Evolutionary conservation across 805 yeast species (phyloP).

Genomic region (Kuraishia borneana): DNA sequence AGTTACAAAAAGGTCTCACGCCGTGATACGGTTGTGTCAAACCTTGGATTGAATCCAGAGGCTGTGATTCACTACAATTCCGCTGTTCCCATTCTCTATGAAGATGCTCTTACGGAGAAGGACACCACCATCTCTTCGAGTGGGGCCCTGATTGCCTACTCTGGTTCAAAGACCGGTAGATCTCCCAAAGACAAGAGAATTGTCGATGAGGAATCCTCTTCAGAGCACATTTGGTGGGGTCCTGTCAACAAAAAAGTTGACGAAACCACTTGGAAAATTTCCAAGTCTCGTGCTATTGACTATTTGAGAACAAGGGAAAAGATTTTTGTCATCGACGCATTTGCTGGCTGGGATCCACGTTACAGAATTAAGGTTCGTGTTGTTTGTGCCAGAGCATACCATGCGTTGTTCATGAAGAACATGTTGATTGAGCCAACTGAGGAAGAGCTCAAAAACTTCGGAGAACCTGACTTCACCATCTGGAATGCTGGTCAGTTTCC

Average conservation of each 20-base stretch:
- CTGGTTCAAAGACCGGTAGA: conserved; percentile 95
- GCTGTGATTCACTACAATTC: conserved; percentile 80
- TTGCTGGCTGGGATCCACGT: conserved; percentile 98
- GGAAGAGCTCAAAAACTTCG: conserved; percentile 80
- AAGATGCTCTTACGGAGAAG: conserved; percentile 83
- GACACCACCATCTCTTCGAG: conserved; percentile 87
- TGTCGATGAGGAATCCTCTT: conserved; percentile 85
- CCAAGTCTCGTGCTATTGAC: conserved; percentile 94
- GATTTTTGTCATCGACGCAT: conserved; percentile 91
- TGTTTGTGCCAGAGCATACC: conserved; percentile 97
- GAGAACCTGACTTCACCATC: conserved; percentile 96
- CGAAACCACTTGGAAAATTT: conserved; percentile 89
- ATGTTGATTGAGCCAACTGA: conserved; percentile 93
- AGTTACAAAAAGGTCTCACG: conserved; percentile 7
- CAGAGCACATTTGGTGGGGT: conserved; percentile 95
- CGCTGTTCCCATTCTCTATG: conserved; percentile 85
- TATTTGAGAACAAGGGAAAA: conserved; percentile 92
- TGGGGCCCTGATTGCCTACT: conserved; percentile 92
- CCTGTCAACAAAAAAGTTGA: conserved; percentile 94
- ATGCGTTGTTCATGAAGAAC: conserved; percentile 95
- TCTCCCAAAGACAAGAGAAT: conserved; percentile 98
- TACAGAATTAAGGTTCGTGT: conserved; percentile 93
- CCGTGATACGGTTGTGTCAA: conserved; percentile 18
- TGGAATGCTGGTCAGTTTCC: conserved; percentile 99
- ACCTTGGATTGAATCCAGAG: conserved; percentile 43